Evolutionary conservation across 768 basidiomycete species (phyloP).

Genomic region (Coprinopsis strossmayeri): DNA sequence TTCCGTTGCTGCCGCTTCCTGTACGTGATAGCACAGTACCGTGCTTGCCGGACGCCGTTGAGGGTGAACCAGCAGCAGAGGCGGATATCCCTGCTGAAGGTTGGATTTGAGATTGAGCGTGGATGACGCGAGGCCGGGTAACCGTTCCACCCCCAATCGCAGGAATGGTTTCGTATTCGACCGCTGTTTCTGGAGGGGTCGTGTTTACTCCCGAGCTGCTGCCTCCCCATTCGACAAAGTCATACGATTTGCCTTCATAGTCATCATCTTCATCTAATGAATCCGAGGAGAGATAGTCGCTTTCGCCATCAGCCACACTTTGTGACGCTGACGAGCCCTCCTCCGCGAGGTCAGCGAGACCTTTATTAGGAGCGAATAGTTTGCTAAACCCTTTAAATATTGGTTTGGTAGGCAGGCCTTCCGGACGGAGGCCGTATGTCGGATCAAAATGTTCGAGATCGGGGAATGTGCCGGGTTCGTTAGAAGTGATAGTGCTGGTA

Average conservation of each 20-base stretch:
- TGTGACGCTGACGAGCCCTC: constrained; percentile 35
- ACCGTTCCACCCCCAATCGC: constrained; percentile 89
- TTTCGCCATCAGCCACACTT: constrained; percentile 35
- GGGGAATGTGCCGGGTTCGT: constrained; percentile 21
- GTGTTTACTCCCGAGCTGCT: constrained; percentile 33
- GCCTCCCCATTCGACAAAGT: constrained; percentile 55
- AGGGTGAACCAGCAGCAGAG: constrained; percentile 14
- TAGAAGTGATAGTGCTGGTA: constrained; percentile 15
- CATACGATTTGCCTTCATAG: constrained; percentile 46
- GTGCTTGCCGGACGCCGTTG: constrained; percentile 1
- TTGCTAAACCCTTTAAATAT: constrained; percentile 74
- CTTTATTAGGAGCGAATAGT: constrained; percentile 61
- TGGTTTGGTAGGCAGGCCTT: constrained; percentile 81
- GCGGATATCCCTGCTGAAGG: constrained; percentile 24
- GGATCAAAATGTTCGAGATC: constrained; percentile 87
- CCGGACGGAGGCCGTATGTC: constrained; percentile 91
- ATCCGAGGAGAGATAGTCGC: constrained; percentile 21
- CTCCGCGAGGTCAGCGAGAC: constrained; percentile 77
- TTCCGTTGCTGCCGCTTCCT: not conserved
- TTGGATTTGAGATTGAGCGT: constrained; percentile 76
- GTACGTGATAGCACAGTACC: constrained; percentile 8
- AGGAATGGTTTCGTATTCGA: constrained; percentile 82
- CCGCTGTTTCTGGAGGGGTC: constrained; percentile 37
- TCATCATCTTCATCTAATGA: constrained; percentile 18
- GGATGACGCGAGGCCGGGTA: constrained; percentile 78